Evolutionary conservation across 805 yeast species (phyloP), one percentile per base, ranked within the genome.

Genomic region (Candida mattraensis): DNA sequence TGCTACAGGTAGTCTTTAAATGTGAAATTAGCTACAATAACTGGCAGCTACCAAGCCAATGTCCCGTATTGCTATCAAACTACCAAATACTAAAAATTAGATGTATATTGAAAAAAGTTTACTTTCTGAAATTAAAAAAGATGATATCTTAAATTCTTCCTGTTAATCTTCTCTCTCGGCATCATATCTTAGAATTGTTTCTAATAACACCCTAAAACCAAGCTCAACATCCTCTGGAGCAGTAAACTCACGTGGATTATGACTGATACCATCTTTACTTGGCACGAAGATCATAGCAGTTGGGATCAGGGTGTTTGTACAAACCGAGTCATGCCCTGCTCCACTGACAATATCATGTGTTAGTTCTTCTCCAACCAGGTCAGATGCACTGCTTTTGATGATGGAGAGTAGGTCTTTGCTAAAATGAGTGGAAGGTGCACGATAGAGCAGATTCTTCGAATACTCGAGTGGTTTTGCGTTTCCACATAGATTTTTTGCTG

Each of bases 261-360:
- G 88, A 17, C 80, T 71, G 24, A 81, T 64, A 16, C 87, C 87
- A 49, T 76, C 80, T 45, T 63, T 72, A 19, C 82, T 72, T 6
- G 89, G 88, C 48, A 80, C 76, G 54, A 82, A 82, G 21, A 82
- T 74, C 87, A 82, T 82, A 2, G 86, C 74, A 0, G 88, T 80
- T 25, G 89, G 88, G 25, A 75, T 71, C 29, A 68, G 64, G 5
- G 61, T 48, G 7, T 75, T 67, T 2, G 83, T 76, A 15, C 73
- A 68, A 47, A 86, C 78, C 6, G 85, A 77, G 51, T 82, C 89
- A 47, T 82, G 89, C 8, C 85, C 87, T 5, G 88, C 87, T 18
- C 89, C 87, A 45, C 83, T 74, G 29, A 71, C 69, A 34, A 80
- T 77, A 24, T 63, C 68, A 25, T 67, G 60, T 8, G 65, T 61